Evolutionary conservation across 163 green algal genomes (phyloP), one percentile per base, ranked within the genome.

Genomic region (Scenedesmus sp.): DNA sequence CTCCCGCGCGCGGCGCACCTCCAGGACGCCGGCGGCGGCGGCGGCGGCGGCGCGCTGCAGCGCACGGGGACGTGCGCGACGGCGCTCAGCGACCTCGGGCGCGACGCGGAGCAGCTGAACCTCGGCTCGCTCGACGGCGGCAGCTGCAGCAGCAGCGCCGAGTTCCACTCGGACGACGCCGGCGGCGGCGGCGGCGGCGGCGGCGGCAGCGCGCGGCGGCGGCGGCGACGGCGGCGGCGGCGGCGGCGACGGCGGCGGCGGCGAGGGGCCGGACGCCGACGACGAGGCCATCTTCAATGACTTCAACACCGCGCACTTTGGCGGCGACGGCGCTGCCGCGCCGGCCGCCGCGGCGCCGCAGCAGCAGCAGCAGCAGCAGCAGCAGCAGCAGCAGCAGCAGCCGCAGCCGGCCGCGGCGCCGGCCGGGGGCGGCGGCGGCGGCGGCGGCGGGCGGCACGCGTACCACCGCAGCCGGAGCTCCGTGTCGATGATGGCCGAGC

Each of bases 321-420:
- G 91, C 53, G 95, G 60, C 0, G 80, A 57, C 0, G 81, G 78
- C 75, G 13, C 60, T n/a, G n/a, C n/a, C n/a, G n/a, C n/a, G n/a
- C n/a, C n/a, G n/a, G n/a, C n/a, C n/a, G n/a, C n/a, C n/a, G n/a
- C n/a, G n/a, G n/a, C n/a, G n/a, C n/a, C n/a, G n/a, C 71, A 64
- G 14, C 31, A 34, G 28, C 64, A 62, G 64, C 64, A 60, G 26
- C 39, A 73, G 58, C 42, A 62, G 45, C 64, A 60, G 22, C 48
- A 44, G 57, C 64, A 60, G 58, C 15, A 17, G 20, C 2, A 66
- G 58, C 58, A 50, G 2, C 33, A 64, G 33, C 57, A 58, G 77
- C 70, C 57, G 76, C 63, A 75, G 74, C 7, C 39, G 6, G 39
- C 39, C 6, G 39, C 39, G 39, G 39, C 39, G 39, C 39, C 39